Base-by-base conservation (phyloP, 176 grass and related monocot species). In the Panicum miliaceum region DNA sequence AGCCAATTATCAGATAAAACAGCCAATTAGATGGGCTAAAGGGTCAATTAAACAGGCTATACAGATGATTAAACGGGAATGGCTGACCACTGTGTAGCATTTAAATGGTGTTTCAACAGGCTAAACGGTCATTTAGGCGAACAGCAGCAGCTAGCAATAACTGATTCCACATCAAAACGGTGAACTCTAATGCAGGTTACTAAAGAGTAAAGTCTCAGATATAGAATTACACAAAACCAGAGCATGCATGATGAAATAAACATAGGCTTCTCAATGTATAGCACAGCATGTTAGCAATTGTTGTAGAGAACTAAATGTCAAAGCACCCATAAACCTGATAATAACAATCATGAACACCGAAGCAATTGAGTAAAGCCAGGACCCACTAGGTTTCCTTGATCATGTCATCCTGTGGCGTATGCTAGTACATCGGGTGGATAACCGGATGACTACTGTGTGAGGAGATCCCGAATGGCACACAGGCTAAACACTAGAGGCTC, bases 91-190 rank as follows among this genome's bases (percentile, higher is more conserved):
- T 26, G n/a, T 26, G 8, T 60, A 60, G n/a, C n/a, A 60, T 60
- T 60, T 60, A 58, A 18, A 52, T 3, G 52, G 18, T 22, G 6
- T 54, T 54, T 54, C 20, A 60, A 60, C 1, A 9, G n/a, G n/a
- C 8, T 5, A 60, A 60, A 26, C 4, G 8, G n/a, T 4, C n/a
- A 12, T 26, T 26, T 26, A 60, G 22, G 56, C 0, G n/a, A 23
- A 60, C 56, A 58, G 23, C 3, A 25, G 53, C 16, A 4, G 60
- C 67, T 71, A 79, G 48, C 7, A 65, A 62, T 42, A 7, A 45
- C 82, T 18, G 23, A 18, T 63, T 71, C 13, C n/a, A 81, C 37
- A 86, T 80, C 18, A 86, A 76, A 52, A 82, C 29, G 77, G 56
- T 40, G 50, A 81, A 78, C 36, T 19, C 22, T 46, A 27, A 47